Evolutionary conservation across 2,329 filamentous ascomycete species (phyloP), one percentile per base, ranked within the genome.

Genomic region (Botrytis fabae): DNA sequence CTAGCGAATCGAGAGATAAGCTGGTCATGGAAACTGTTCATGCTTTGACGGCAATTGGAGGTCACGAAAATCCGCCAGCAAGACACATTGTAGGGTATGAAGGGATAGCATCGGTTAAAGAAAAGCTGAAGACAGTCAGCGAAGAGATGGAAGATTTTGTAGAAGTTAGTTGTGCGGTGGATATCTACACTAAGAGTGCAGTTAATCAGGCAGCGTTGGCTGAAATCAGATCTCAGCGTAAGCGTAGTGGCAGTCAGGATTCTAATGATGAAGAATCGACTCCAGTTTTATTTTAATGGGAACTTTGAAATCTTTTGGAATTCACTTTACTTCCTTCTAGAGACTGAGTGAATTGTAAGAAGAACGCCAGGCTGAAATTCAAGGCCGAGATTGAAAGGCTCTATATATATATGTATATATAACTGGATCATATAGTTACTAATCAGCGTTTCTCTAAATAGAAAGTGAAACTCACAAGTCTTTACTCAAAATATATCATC

Each of bases 81-180:
- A 87, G 96, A 46, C 95, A 98, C 81, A 98, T 98, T 78, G 95
- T 98, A 2, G 95, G 96, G 0, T 90, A 92, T 71, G 96, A 98
- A 82, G 95, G 93, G 0, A 92, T 95, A 20, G 87, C 90, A 9
- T 93, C 93, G 59, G 95, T 98, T 57, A 97, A 95, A 81, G 96
- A 98, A 83, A 98, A 98, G 83, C 85, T 99, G 72, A 97, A 97
- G 84, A 98, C 94, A 2, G 93, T 98, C 4, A 97, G 94, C 75
- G 95, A 98, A 81, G 96, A 98, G 84, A 84, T 98, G 73, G 96
- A 98, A 82, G 96, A 98, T 77, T 98, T 98, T 82, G 92, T 97
- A 42, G 94, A 97, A 78, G 92, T 94, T 40, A 98, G 94, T 79
- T 86, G 78, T 72, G 78, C 79, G 1, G 80, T 80, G 8, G 80